phyloP scores from a whole-genome alignment of 2,329 filamentous ascomycete species.

The Sclerotinia nivalis region DNA sequence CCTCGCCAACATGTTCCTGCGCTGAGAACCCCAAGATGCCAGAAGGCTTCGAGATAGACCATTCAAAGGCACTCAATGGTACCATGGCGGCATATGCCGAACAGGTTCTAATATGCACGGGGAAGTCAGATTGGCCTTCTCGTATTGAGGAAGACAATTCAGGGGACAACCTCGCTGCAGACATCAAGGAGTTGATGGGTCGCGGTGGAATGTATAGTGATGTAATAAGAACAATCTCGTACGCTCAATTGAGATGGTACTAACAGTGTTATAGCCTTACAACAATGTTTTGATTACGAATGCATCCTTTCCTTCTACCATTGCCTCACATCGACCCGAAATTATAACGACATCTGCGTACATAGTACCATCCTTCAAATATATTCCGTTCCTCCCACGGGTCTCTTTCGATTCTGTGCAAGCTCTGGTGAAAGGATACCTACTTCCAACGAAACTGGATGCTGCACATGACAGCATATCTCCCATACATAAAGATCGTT shows the following conservation, averaged over 20 bases:
- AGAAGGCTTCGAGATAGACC: slow-evolving; percentile 72
- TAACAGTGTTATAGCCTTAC: slow-evolving; percentile 63
- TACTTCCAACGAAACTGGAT: slow-evolving; percentile 65
- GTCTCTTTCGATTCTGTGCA: slow-evolving; percentile 57
- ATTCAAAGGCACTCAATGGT: slow-evolving; percentile 67
- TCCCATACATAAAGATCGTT: slow-evolving; percentile 56
- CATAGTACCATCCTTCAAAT: slow-evolving; percentile 81
- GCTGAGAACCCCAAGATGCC: slow-evolving; percentile 65
- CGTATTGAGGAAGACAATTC: slow-evolving; percentile 79
- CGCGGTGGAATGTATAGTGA: slow-evolving; percentile 66
- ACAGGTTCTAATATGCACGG: slow-evolving; percentile 82
- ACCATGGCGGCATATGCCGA: slow-evolving; percentile 77
- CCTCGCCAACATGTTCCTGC: slow-evolving; percentile 74
- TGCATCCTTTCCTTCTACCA: slow-evolving; percentile 67
- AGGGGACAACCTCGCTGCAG: slow-evolving; percentile 65
- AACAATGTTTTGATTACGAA: slow-evolving; percentile 78
- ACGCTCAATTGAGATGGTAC: slow-evolving; percentile 21
- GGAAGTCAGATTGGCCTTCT: slow-evolving; percentile 76
- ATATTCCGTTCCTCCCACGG: slow-evolving; percentile 70
- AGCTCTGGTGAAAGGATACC: slow-evolving; percentile 62
- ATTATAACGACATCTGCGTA: slow-evolving; percentile 65
- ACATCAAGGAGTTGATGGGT: slow-evolving; percentile 69
- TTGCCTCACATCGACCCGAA: slow-evolving; percentile 38
- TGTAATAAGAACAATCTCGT: slow-evolving; percentile 46
- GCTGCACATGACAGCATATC: slow-evolving; percentile 58